Evolutionary conservation across 495 filamentous ascomycete genomes (phyloP), one percentile per base, ranked within the genome.

Genomic region (Penicillium robsamsonii): DNA sequence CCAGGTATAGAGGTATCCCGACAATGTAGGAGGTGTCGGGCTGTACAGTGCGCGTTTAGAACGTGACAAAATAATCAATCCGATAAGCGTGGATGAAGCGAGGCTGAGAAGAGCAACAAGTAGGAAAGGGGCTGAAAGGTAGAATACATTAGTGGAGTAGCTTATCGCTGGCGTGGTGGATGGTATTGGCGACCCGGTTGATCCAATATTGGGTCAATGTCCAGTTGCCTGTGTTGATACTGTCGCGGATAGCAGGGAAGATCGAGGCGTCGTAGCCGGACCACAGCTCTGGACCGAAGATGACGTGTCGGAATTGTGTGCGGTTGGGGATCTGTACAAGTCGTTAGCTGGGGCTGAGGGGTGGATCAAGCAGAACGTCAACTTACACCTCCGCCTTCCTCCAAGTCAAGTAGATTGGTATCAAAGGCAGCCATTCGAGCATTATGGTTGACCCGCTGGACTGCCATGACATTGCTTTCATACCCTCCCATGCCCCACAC

Each of bases 241-340:
- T 85, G 70, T 97, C 94, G 40, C 90, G 81, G 58, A 97, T 86
- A 15, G 83, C 85, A 8, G 94, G 94, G 74, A 97, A 97, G 58
- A 84, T 87, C 0, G 86, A 81, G 44, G 84, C 81, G 47, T 91
- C 85, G 68, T 89, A 84, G 48, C 85, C 85, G 46, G 84, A 85
- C 89, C 91, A 92, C 6, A 82, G 72, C 66, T 91, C 83, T 13
- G 94, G 94, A 0, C 86, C 92, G 63, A 90, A 94, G 48, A 98
- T 60, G 63, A 96, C 82, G 74, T 98, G 95, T 68, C 94, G 96
- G 79, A 91, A 98, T 75, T 97, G 95, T 24, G 89, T 89, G 57
- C 94, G 84, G 65, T 90, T 89, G 30, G 91, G 92, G 27, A 96
- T 78, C 88, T 94, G 57, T 13, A 42, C 25, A 33, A n/a, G 24